Percentiles rank a stretch among this genome's conserved stretches.
phyloP scores from a whole-genome alignment of 495 filamentous ascomycete species.

The Aspergillus biplanus region DNA sequence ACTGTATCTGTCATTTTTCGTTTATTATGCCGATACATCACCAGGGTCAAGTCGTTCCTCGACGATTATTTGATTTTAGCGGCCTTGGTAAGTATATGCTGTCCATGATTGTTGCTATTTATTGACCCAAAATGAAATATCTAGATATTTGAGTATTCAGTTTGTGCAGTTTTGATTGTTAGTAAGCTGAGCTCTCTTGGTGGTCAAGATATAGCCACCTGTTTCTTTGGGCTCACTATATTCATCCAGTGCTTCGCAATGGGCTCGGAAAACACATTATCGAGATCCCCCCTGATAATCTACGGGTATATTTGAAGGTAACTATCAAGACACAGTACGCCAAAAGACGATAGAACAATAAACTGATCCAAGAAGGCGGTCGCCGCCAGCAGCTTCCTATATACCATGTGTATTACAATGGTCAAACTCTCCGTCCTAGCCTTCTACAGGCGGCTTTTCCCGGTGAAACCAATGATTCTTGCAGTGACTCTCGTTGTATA shows the following conservation, averaged over 20 bases:
- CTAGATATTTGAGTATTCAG: constrained; percentile 41
- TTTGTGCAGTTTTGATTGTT: constrained; percentile 33
- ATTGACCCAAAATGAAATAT: not conserved
- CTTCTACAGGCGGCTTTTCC: constrained; percentile 45
- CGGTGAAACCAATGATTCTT: constrained; percentile 29
- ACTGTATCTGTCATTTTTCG: constrained; percentile 37
- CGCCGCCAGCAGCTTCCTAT: constrained; percentile 36
- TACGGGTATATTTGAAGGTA: constrained; percentile 35
- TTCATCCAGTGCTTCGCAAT: constrained; percentile 32
- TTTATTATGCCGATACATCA: constrained; percentile 32
- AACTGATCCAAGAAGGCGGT: constrained; percentile 17
- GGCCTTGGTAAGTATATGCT: constrained; percentile 30
- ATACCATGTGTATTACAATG: constrained; percentile 33
- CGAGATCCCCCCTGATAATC: constrained; percentile 33
- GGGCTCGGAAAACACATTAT: constrained; percentile 41
- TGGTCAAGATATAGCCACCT: not conserved
- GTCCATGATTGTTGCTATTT: not conserved
- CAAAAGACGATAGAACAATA: not conserved
- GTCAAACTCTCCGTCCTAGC: constrained; percentile 51
- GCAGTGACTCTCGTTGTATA: constrained; percentile 31
- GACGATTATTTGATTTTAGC: constrained; percentile 46
- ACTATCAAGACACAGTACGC: not conserved
- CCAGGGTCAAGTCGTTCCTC: constrained; percentile 29
- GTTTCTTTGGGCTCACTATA: not conserved
- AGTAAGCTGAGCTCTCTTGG: constrained; percentile 26